These are phyloP conservation scores for Gymnopus androsaceus DNA, from an alignment of 1,284 basidiomycete genomes.

Conservation along the genomic window DNA sequence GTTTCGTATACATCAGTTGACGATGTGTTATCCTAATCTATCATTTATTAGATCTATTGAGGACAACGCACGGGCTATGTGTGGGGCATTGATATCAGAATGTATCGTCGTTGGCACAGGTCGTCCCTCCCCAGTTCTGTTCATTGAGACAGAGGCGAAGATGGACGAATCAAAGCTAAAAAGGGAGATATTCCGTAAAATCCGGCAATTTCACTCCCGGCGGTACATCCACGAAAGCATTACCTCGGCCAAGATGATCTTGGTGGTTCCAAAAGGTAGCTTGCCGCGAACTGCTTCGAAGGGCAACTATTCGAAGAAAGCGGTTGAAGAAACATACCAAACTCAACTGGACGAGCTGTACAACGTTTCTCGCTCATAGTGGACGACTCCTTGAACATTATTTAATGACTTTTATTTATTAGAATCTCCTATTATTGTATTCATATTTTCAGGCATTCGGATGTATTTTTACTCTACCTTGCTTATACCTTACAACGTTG, in stretches of 20 bases:
- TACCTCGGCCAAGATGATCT: constrained; percentile 54
- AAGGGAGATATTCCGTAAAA: constrained; percentile 66
- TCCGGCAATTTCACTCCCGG: constrained; percentile 61
- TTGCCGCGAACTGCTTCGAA: constrained; percentile 72
- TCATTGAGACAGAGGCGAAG: constrained; percentile 53
- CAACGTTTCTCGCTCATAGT: constrained; percentile 14
- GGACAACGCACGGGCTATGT: constrained; percentile 60
- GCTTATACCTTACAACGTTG: no score
- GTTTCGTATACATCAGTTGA: constrained; percentile 16
- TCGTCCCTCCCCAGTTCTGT: constrained; percentile 63
- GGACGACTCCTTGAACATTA: no score
- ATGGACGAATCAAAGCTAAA: constrained; percentile 57
- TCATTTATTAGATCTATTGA: constrained; percentile 54
- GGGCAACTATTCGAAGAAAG: constrained; percentile 69
- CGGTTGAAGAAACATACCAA: constrained; percentile 62
- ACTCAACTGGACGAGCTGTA: constrained; percentile 57
- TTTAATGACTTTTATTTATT: no score
- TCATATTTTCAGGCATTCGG: no score
- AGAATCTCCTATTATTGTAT: no score
- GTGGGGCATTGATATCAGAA: constrained; percentile 54
- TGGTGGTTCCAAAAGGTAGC: constrained; percentile 56
- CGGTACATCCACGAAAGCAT: constrained; percentile 74
- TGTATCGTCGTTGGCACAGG: constrained; percentile 69
- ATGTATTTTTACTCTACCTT: no score
- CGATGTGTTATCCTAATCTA: neutral